A percentile compares a stretch with the other conserved stretches of the same genome.
Evolutionary conservation across 2,329 filamentous ascomycete genomes (phyloP).

Genomic region (Thielaviopsis cerberus): DNA sequence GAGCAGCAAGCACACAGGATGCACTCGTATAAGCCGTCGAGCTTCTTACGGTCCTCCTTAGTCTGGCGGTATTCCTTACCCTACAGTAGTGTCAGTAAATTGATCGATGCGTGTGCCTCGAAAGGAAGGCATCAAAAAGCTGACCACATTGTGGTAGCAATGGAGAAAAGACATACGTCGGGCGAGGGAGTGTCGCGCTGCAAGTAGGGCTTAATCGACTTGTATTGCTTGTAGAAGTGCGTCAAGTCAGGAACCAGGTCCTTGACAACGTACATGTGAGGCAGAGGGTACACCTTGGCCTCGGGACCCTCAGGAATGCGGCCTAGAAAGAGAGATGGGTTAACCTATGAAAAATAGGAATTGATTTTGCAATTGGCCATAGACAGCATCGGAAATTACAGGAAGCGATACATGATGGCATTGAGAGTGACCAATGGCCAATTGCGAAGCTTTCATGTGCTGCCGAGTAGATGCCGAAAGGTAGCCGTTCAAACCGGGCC

Average conservation of each 20-base stretch:
- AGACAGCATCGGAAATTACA: neutral
- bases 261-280: conserved; percentile 98
- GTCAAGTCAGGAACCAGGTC: conserved; percentile 95
- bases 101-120: neutral
- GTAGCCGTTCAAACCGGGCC: neutral
- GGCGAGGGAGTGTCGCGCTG: conserved; percentile 71
- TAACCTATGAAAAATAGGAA: neutral
- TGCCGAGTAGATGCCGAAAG: conserved; percentile 5
- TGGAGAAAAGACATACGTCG: conserved; percentile 49
- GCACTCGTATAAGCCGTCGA: conserved; percentile 96
- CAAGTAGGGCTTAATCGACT: conserved; percentile 97
- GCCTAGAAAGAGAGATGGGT: conserved; percentile 36
- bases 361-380: neutral
- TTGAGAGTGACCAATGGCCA: neutral
- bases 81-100: conserved; percentile 24
- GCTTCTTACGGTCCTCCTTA: conserved; percentile 84
- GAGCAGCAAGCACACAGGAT: conserved; percentile 99
- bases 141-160: neutral
- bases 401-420: neutral
- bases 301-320: conserved; percentile 82
- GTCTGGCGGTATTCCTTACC: conserved; percentile 83
- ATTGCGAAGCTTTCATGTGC: conserved; percentile 1
- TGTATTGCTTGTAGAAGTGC: conserved; percentile 99
- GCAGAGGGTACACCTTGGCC: conserved; percentile 89
- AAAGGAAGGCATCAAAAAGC: neutral